Base-by-base conservation (phyloP, 352 stramenopile species). In the Pythium rishiriense region DNA sequence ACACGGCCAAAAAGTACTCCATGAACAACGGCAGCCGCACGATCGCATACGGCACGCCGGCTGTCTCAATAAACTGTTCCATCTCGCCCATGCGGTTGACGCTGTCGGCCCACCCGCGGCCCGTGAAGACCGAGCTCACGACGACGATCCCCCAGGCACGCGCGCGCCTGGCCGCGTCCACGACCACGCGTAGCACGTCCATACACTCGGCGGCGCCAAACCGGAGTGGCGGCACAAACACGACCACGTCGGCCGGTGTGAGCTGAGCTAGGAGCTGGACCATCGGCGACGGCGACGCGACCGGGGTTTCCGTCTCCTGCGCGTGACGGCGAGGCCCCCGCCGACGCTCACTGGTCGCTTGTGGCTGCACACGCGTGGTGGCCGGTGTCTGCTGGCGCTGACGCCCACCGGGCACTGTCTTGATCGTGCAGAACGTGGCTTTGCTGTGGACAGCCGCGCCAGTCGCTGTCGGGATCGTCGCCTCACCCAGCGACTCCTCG, bases 131-230 rank as follows among this genome's bases (percentile, higher is more conserved):
- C 3, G 80, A 83, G 43, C 82, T 90, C 26, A 91, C 81, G 0
- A 93, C 33, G 31, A 93, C 82, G 10, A 93, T 79, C 29, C 84
- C 84, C 82, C 84, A 91, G 0, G 71, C 81, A n/a, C 85, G 74
- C 0, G 84, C 78, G 15, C 73, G 73, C 4, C 60, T 62, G 2
- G 72, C 72, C 8, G 84, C 82, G 22, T 83, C 73, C 0, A 90
- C 69, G 19, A 91, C 77, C 0, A 69, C 66, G 17, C 72, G 73
- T 28, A 88, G 65, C 45, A 91, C 72, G 19, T 90, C 82, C 45
- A 88, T 72, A 52, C 82, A 88, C 31, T 81, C 66, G 21, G 61
- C 56, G 0, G 68, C 53, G 25, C 76, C 79, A 25, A 91, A 70
- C 29, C 73, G 78, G 21, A 93, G 69, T 14, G 84, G 84, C 0